Base-by-base conservation (phyloP, 352 stramenopile genomes). In the Phytophthora idaei region DNA sequence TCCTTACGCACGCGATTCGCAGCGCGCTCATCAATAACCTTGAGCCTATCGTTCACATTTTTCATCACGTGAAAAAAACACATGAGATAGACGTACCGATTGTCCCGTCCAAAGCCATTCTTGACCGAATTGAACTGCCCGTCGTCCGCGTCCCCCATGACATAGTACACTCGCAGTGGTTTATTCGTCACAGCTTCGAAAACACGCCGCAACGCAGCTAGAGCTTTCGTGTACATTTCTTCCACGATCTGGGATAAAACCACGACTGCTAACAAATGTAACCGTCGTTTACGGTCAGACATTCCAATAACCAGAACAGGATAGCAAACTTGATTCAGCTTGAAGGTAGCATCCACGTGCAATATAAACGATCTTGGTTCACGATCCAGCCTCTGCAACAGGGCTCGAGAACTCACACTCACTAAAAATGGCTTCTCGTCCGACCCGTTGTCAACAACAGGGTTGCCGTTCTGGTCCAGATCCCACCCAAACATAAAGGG, bases 21-120 rank as follows among this genome's bases (percentile, higher is more conserved):
- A 7, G 7, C 6, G 14, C 17, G 42, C 1, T 31, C 17, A 5
- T 31, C 42, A n/a, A 12, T 8, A 3, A 31, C 0, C 9, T 51
- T 34, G 11, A 36, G 17, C 17, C 25, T 5, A 6, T 51, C 45
- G 25, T 36, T 51, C 2, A 51, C 45, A 5, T 53, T 37, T 17
- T 53, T 53, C 46, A 53, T 32, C 7, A 51, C 45, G 25, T 51
- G 45, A 21, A 53, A 53, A 39, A 39, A 51, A 5, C 46, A 53
- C 46, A 53, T 53, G 9, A 53, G 27, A 1, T 39, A 39, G 9
- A 39, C 14, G 14, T 39, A 53, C 12, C 3, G 4, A 14, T 53
- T 37, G 46, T 39, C 28, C 1, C 14, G 11, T 0, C 46, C 46
- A 2, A 53, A 12, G 3, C 25, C 6, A 1, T 8, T 3, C 4